phyloP scores from a whole-genome alignment of 2,329 filamentous ascomycete genomes.

The Trichoderma oligosporum region DNA sequence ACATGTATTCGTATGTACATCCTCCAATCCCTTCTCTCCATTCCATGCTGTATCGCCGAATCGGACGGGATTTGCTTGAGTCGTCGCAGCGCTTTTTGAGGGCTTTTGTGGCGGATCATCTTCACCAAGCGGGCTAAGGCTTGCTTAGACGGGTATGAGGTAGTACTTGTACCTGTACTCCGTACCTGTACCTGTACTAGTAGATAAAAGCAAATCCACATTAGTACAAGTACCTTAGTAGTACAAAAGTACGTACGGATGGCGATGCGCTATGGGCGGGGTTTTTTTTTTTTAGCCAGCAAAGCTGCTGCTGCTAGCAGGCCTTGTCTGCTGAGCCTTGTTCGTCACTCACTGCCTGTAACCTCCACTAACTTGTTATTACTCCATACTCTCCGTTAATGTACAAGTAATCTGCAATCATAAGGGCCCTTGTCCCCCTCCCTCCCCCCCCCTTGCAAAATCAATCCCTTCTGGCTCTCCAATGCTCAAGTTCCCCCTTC shows the following conservation, averaged over 20 bases:
- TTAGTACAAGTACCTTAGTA: not conserved
- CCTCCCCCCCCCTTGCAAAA: not conserved
- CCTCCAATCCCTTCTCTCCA: too few relatives aligned
- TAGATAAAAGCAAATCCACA: not conserved
- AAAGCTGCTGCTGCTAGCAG: too few relatives aligned
- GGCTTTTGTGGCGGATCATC: constrained; percentile 8
- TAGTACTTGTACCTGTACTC: not conserved
- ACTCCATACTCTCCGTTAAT: too few relatives aligned
- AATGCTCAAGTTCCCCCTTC: not conserved
- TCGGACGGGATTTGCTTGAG: constrained; percentile 5
- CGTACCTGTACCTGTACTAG: not conserved
- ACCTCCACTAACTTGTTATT: too few relatives aligned
- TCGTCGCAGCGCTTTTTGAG: constrained; percentile 12
- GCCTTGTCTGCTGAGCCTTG: too few relatives aligned
- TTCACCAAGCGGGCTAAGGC: not conserved
- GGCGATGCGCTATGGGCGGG: not conserved
- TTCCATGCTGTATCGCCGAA: not conserved
- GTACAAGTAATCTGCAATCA: too few relatives aligned
- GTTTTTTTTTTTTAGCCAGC: not conserved
- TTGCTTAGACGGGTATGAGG: not conserved
- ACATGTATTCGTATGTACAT: too few relatives aligned
- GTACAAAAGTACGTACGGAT: too few relatives aligned
- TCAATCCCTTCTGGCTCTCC: not conserved
- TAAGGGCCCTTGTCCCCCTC: constrained; percentile 8
- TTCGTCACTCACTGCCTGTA: not conserved